A percentile compares a stretch with the other conserved stretches of the same genome.
Conservation (phyloP, 2,329 filamentous ascomycete genomes). For the Fonsecaea nubica region DNA sequence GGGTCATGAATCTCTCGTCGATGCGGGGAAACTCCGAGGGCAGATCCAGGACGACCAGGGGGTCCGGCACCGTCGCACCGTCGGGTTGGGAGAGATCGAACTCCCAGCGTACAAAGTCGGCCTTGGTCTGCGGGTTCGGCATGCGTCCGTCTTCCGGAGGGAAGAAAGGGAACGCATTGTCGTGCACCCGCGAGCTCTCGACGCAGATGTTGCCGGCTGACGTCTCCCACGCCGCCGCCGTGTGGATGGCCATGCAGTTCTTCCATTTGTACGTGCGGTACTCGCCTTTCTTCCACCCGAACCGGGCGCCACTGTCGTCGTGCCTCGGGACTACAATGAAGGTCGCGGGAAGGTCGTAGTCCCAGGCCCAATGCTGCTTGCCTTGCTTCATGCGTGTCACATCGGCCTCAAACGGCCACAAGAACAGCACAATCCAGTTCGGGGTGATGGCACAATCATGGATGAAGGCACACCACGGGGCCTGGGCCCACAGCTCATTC, state of each 20-base stretch:
- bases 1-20: slow-evolving; percentile 28
- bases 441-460: slow-evolving; percentile 23
- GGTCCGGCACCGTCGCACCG: slow-evolving; percentile 11
- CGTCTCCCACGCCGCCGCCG: slow-evolving; percentile 23
- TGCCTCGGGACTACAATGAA: slow-evolving; percentile 22
- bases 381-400: slow-evolving; percentile 23
- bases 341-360: slow-evolving; percentile 18
- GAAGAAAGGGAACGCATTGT: slow-evolving; percentile 28
- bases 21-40: slow-evolving; percentile 27
- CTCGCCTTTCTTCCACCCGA: slow-evolving; percentile 20
- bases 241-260: slow-evolving; percentile 26
- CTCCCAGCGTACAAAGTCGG: slow-evolving; percentile 27
- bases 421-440: slow-evolving; percentile 20
- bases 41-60: slow-evolving; percentile 18
- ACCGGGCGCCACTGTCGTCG: neutral
- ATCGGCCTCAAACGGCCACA: slow-evolving; percentile 30
- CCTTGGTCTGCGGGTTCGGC: slow-evolving; percentile 17
- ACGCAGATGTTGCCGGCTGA: slow-evolving; percentile 16
- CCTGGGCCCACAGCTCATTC: neutral
- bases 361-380: slow-evolving; percentile 27
- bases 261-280: slow-evolving; percentile 23
- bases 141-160: slow-evolving; percentile 11
- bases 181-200: slow-evolving; percentile 20
- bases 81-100: slow-evolving; percentile 8
- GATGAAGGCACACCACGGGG: slow-evolving; percentile 1